Conservation (phyloP, 306 rosid genomes). For the apple (Malus domestica) region DNA sequence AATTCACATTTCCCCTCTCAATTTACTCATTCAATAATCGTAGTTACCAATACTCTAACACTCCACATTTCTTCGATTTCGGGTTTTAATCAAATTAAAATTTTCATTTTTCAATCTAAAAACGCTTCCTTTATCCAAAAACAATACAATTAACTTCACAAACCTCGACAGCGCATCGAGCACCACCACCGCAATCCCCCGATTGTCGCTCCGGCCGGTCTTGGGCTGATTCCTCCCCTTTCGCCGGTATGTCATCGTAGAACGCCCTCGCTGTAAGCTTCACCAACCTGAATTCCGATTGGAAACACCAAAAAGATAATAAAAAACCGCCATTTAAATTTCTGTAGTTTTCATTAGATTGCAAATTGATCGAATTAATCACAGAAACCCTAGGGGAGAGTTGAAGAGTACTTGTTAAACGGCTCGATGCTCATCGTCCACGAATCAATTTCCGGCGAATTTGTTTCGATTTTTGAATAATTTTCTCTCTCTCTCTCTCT, state of each 20-base stretch:
- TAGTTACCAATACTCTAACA: not conserved
- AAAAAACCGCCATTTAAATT: not conserved
- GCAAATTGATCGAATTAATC: not conserved
- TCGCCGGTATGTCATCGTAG: slow-evolving; percentile 67
- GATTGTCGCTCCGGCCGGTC: slow-evolving; percentile 78
- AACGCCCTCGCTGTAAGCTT: slow-evolving; percentile 88
- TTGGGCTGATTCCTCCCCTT: slow-evolving; percentile 90
- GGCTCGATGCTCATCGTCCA: slow-evolving; percentile 47
- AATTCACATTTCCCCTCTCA: not conserved
- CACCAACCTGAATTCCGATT: slow-evolving; percentile 52
- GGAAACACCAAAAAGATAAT: not conserved
- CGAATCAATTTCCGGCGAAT: not conserved
- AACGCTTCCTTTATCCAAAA: not conserved
- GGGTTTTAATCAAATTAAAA: not conserved
- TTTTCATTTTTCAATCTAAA: not conserved
- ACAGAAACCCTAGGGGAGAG: not conserved
- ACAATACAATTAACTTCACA: not conserved
- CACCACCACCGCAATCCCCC: slow-evolving; percentile 98
- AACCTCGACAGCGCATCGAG: slow-evolving; percentile 98
- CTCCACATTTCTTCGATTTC: not conserved
- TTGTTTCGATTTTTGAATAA: not conserved
- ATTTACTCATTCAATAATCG: not conserved
- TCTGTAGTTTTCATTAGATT: not conserved
- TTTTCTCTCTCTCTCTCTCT: no score
- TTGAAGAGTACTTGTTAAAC: slow-evolving; percentile 52